Evolutionary conservation across 495 filamentous ascomycete species (phyloP).

Genomic region (Aspergillus wentii): DNA sequence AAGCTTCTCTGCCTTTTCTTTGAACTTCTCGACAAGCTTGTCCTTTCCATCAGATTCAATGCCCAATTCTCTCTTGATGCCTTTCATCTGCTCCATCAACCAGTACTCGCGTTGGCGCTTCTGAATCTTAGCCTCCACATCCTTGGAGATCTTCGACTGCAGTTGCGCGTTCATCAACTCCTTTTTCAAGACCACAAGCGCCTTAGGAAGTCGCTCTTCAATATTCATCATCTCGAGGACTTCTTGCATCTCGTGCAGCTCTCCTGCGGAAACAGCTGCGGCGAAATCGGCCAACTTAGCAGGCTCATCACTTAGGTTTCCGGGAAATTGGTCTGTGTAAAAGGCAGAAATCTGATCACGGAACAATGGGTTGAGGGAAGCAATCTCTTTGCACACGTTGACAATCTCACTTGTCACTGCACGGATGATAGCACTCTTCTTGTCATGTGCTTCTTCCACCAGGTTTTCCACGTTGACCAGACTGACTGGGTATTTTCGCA

Average conservation of each 20-base stretch:
- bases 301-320: constrained; percentile 92
- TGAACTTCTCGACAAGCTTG: constrained; percentile 94
- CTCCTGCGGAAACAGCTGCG: constrained; percentile 87
- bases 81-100: constrained; percentile 99
- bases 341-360: constrained; percentile 96
- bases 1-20: constrained; percentile 87
- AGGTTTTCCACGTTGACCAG: constrained; percentile 94
- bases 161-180: constrained; percentile 97
- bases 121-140: constrained; percentile 96
- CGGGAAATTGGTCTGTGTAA: constrained; percentile 88
- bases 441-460: constrained; percentile 79
- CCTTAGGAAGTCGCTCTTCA: constrained; percentile 84
- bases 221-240: constrained; percentile 86
- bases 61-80: constrained; percentile 91
- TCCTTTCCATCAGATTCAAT: constrained; percentile 98
- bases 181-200: constrained; percentile 88
- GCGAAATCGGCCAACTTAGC: constrained; percentile 95
- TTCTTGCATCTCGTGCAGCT: constrained; percentile 87
- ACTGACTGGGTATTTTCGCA: constrained; percentile 84
- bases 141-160: constrained; percentile 95
- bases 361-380: constrained; percentile 89
- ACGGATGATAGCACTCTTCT: constrained; percentile 77
- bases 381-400: constrained; percentile 96
- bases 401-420: constrained; percentile 96
- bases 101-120: constrained; percentile 98